A percentile compares a stretch with the other conserved stretches of the same genome.
These are phyloP conservation scores for Lentinula boryana DNA, from an alignment of 768 basidiomycete genomes.

Conservation along the genomic window DNA sequence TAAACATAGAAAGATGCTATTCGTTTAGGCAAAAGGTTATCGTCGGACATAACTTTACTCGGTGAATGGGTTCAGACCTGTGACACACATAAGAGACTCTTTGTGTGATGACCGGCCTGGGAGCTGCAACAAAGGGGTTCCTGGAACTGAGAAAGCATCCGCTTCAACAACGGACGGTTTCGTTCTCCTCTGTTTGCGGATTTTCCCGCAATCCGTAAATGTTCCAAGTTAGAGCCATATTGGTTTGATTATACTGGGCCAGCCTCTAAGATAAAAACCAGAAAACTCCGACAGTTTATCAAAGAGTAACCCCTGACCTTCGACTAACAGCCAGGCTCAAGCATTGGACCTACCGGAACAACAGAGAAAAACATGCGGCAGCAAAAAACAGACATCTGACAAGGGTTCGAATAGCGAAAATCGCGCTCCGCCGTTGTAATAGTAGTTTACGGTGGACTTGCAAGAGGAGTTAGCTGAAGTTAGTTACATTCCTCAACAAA, in stretches of 20 bases:
- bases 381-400: neutral
- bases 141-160: neutral
- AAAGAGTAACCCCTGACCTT: neutral
- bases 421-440: neutral
- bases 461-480: neutral
- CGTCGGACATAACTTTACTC: neutral
- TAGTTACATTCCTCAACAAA: neutral
- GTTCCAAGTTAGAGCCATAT: neutral
- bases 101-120: neutral
- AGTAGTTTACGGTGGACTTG: no score
- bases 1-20: neutral
- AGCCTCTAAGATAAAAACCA: neutral
- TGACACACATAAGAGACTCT: neutral
- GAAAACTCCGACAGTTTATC: neutral
- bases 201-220: neutral
- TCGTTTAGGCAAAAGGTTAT: neutral
- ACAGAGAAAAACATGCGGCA: neutral
- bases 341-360: neutral
- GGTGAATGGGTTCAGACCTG: neutral
- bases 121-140: neutral
- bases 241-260: neutral
- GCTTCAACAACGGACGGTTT: neutral
- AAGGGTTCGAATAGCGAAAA: conserved; percentile 1
- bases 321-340: neutral
- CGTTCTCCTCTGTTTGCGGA: neutral